Percentiles rank a stretch among this genome's conserved stretches.
Conservation (phyloP, 805 yeast species). For the Torulaspora delbrueckii region DNA sequence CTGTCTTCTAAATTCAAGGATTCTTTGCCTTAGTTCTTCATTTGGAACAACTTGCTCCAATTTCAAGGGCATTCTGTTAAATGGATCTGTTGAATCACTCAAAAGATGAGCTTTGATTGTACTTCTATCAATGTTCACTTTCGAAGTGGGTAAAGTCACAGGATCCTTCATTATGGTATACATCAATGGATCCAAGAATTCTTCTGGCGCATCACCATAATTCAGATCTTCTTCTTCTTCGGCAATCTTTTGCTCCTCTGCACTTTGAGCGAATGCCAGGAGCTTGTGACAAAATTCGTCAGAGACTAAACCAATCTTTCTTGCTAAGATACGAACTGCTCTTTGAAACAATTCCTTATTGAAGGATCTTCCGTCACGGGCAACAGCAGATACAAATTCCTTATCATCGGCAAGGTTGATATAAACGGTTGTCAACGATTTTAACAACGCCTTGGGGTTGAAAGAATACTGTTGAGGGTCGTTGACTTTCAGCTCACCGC, state of each 20-base stretch:
- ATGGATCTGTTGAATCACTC: conserved; percentile 96
- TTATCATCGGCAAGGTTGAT: conserved; percentile 61
- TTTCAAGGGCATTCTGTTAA: conserved; percentile 86
- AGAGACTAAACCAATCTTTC: conserved; percentile 49
- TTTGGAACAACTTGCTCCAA: conserved; percentile 85
- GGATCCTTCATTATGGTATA: conserved; percentile 94
- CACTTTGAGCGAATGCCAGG: conserved; percentile 55
- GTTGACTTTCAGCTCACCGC: conserved; percentile 79
- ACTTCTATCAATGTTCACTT: conserved; percentile 77
- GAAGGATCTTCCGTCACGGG: conserved; percentile 90
- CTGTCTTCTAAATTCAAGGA: conserved; percentile 50
- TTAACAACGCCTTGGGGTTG: conserved; percentile 68
- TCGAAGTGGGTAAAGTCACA: conserved; percentile 85
- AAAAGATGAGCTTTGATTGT: conserved; percentile 90
- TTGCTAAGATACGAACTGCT: conserved; percentile 61
- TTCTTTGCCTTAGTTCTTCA: conserved; percentile 57
- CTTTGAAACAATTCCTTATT: conserved; percentile 58
- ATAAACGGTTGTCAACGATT: conserved; percentile 68
- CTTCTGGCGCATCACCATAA: conserved; percentile 93
- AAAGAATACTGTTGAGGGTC: conserved; percentile 80
- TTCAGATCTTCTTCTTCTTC: conserved; percentile 84
- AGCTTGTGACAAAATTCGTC: conserved; percentile 50
- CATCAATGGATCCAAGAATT: conserved; percentile 95
- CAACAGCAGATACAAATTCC: conserved; percentile 72
- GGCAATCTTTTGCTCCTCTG: conserved; percentile 51